phyloP scores from a whole-genome alignment of 148 eudicot genomes.

The Silene conica region DNA sequence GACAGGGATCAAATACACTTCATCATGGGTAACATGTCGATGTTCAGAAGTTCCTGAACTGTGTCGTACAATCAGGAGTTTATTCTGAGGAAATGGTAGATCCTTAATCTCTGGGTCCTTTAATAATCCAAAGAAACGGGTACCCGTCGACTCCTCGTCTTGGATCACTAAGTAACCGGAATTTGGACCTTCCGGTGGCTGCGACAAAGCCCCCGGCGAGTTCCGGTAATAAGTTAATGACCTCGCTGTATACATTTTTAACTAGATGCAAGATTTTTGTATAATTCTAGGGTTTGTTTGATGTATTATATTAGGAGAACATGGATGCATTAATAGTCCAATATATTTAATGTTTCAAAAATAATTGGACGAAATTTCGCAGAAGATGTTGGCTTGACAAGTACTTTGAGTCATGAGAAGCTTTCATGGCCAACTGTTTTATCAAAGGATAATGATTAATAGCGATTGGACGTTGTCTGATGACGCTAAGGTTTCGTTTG shows the following conservation, averaged over 20 bases:
- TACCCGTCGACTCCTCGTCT: conserved; percentile 30
- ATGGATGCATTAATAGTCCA: background rate
- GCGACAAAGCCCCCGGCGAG: conserved; percentile 20
- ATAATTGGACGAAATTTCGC: background rate
- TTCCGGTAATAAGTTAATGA: conserved; percentile 29
- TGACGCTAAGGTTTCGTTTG: too few species aligned
- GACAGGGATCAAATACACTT: conserved; percentile 33
- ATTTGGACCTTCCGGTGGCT: conserved; percentile 32
- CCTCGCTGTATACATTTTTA: conserved; percentile 33
- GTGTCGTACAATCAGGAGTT: conserved; percentile 18
- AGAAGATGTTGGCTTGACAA: background rate
- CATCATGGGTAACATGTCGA: background rate
- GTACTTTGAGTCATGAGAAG: background rate
- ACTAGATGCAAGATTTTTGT: too few species aligned
- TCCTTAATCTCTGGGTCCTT: conserved; percentile 15
- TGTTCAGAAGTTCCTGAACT: conserved; percentile 1
- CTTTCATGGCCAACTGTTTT: too few species aligned
- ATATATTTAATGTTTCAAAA: too few species aligned
- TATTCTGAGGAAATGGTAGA: conserved; percentile 40
- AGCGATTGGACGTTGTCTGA: too few species aligned
- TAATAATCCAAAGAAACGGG: conserved; percentile 21
- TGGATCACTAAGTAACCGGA: conserved; percentile 35
- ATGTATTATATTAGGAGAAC: background rate
- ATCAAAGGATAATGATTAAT: too few species aligned
- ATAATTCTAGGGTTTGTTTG: background rate